Evolutionary conservation across 371 early-diverging fungal genomes (phyloP), one percentile per base, ranked within the genome.

Genomic region (Chytridiales sp.): DNA sequence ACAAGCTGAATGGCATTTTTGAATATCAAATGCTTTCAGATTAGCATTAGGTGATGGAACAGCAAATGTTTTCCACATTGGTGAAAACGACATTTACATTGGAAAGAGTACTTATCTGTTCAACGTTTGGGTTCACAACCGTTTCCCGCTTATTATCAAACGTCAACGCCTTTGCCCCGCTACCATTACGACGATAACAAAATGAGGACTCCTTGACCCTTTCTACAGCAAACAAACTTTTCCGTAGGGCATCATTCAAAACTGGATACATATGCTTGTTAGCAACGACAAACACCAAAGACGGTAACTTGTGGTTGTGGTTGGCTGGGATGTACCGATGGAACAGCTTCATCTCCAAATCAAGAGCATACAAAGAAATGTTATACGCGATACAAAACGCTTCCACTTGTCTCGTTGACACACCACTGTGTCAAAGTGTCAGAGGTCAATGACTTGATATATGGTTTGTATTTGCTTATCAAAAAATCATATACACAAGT

Each of bases 241-340:
- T 50, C 17, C 50, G 13, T 13, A 50, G 9, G 31, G 22, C 50
- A 13, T 30, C 50, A 13, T 50, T 32, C 17, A 32, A 24, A 9
- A 50, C 34, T 30, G 50, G 50, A 50, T 50, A 50, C 50, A 50
- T 50, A 32, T 50, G 50, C 17, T 50, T 50, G 31, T 50, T 50
- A 6, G 50, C 50, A 50, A 50, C 50, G 32, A 50, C 32, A 50
- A 13, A 50, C 9, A 50, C 32, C 50, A 50, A 22, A 22, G 15
- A 24, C 22, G 50, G 50, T 13, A 31, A 24, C 22, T 50, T 24
- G 22, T 50, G 50, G 32, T 50, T 50, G 30, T 49, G 21, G 50
- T 49, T 49, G 30, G 50, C 21, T 49, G 50, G 50, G 11, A 49
- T 49, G 31, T 49, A 49, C 21, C 50, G 50, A 49, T 32, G 32